These are phyloP conservation scores for Lodderomyces metapsilosis DNA, from an alignment of 1,139 yeast species.

Conservation along the genomic window DNA sequence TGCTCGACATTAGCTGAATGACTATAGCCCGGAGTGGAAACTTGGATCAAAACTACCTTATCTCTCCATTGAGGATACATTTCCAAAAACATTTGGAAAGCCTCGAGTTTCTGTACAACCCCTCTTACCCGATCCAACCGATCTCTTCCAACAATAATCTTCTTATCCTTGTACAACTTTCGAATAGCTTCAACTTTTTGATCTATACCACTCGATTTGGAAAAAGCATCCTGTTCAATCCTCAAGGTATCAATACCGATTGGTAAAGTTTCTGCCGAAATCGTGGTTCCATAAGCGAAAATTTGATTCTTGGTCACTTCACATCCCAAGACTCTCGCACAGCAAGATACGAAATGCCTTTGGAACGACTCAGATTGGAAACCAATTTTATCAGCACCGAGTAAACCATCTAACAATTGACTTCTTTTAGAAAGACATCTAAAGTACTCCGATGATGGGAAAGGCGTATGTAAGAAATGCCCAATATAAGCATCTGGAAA, in stretches of 20 bases:
- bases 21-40: conserved; percentile 73
- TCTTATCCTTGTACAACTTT: conserved; percentile 69
- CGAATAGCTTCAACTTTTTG: conserved; percentile 51
- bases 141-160: conserved; percentile 81
- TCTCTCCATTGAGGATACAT: conserved; percentile 93
- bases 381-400: conserved; percentile 84
- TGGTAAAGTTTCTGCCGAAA: conserved; percentile 73
- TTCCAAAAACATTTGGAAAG: conserved; percentile 77
- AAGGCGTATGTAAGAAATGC: conserved; percentile 87
- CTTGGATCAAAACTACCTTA: conserved; percentile 86
- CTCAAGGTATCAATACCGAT: conserved; percentile 78
- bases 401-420: conserved; percentile 72
- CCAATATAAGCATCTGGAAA: conserved; percentile 88
- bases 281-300: conserved; percentile 72
- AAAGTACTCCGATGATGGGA: conserved; percentile 94
- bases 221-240: conserved; percentile 60
- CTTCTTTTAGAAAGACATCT: conserved; percentile 89
- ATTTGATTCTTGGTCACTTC: conserved; percentile 59
- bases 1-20: conserved; percentile 64
- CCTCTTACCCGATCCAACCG: conserved; percentile 79
- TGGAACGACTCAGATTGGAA: conserved; percentile 86
- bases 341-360: conserved; percentile 86
- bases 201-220: conserved; percentile 24
- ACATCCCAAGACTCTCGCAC: conserved; percentile 78
- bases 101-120: conserved; percentile 76